Evolutionary conservation across 495 filamentous ascomycete species (phyloP).

Genomic region (Tuber borchii): DNA sequence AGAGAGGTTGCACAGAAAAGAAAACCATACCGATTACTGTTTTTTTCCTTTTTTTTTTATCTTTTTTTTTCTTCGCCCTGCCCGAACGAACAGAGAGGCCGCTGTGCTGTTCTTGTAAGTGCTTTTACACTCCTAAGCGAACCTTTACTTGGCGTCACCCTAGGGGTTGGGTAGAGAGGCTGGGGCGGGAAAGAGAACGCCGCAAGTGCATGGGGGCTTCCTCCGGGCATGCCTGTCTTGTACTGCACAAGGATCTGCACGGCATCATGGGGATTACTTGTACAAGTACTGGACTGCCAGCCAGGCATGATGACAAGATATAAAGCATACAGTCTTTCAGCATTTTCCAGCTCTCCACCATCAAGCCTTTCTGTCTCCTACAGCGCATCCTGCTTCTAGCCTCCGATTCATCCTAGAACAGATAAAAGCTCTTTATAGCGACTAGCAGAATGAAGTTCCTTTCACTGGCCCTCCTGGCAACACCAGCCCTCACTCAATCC

Average conservation of each 20-base stretch:
- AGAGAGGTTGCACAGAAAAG: neutral
- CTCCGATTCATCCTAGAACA: neutral
- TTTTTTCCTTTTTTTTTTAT: neutral
- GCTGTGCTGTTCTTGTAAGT: neutral
- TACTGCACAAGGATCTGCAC: neutral
- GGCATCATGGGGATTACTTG: neutral
- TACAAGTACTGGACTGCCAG: neutral
- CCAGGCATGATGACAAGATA: neutral
- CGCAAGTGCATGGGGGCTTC: neutral
- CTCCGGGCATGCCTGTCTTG: neutral
- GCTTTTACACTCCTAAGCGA: neutral
- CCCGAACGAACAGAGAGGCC: neutral
- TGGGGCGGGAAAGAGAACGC: neutral
- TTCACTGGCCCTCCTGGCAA: neutral
- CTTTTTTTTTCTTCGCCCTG: neutral
- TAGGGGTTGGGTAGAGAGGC: neutral
- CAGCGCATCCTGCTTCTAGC: neutral
- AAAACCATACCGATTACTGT: neutral
- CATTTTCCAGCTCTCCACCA: neutral
- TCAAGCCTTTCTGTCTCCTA: neutral
- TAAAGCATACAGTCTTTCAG: neutral
- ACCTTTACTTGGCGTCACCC: neutral
- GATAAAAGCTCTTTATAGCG: neutral
- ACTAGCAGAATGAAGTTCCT: neutral
- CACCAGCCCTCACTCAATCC: neutral